Evolutionary conservation across 164 flowering plant species (phyloP), one percentile per base, ranked within the genome.

Genomic region (Aristolochia californica): DNA sequence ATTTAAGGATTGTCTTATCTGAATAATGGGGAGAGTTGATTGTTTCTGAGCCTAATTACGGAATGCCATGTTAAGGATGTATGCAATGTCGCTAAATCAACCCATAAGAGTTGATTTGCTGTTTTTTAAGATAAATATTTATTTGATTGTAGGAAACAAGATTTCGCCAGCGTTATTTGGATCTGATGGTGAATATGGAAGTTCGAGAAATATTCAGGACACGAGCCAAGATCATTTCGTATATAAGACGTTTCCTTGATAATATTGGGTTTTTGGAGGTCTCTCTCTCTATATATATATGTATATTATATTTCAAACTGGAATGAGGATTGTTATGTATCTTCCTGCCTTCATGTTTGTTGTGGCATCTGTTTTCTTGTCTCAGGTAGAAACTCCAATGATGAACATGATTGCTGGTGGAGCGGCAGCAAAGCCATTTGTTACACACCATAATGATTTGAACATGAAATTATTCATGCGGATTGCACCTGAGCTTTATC

Each of bases 331-430:
- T n/a, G n/a, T 20, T 20, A 13, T 51, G 8, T 51, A 22, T 13
- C 7, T 51, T 51, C 5, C 24, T 20, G 13, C 22, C 18, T 4
- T 50, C 10, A 8, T 34, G 40, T 34, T 34, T 34, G 40, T 34
- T 34, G 4, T 34, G 40, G 40, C 18, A 20, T 20, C n/a, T n/a
- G 5, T 53, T 27, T 53, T 9, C 45, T 38, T 28, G 20, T 23
- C 22, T 56, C 57, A 93, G 99, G 99, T 93, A 62, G 99, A 93
- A 75, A 93, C 99, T 13, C 99, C 99, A 1, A 93, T 89, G 94
- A 85, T 93, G 99, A 89, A 83, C 75, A 87, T 85, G 96, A 93
- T 87, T 74, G 83, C 99, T 62, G 99, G 97, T 38, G 99, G 97
- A 54, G 99, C 96, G 27, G 88, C 97, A 25, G 99, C 96, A 7